Base-by-base conservation (phyloP, 2,329 filamentous ascomycete genomes). In the Penicillium nordicum region DNA sequence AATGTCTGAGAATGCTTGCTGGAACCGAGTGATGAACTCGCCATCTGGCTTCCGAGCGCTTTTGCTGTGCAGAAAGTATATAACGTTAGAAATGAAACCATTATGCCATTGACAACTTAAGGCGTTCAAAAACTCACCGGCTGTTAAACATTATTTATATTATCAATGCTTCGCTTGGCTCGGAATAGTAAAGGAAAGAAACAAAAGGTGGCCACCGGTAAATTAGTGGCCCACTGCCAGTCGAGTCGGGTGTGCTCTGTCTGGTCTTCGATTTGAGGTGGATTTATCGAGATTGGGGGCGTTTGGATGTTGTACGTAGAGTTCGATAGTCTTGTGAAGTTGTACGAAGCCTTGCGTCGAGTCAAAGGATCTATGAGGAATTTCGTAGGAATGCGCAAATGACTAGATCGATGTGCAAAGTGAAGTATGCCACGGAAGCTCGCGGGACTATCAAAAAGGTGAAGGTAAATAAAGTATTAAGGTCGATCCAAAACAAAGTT, bases 1-100 rank as follows among this genome's bases (percentile, higher is more conserved):
- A 59, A 95, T 79, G 67, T 92, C 85, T 45, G 90, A 88, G 69
- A 96, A 96, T 64, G 85, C 87, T 68, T 90, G 85, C 73, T 89
- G 89, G 78, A 96, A 96, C 73, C 85, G 87, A 75, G 86, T 86
- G 72, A 94, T 86, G 70, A 96, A 82, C 68, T 92, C 90, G 71
- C 92, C 89, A 73, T 85, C 87, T 54, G 92, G 92, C 79, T 96
- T 96, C 75, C 92, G 89, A 54, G 89, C 86, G 74, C 84, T 91
- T 69, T 84, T 89, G 77, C 88, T 21, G 29, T 7, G 5, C 30
- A n/a, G 18, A 36, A 16, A 23, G 16, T 25, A n/a, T 29, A 11
- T 7, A 46, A 29, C 16, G 29, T 52, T 32, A 40, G 50, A 53
- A 32, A 40, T n/a, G n/a, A 12, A 21, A 1, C 1, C 16, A 29